A percentile compares a stretch with the other conserved stretches of the same genome.
Evolutionary conservation across 2,329 filamentous ascomycete species (phyloP).

Genomic region (Sporothrix globosa): DNA sequence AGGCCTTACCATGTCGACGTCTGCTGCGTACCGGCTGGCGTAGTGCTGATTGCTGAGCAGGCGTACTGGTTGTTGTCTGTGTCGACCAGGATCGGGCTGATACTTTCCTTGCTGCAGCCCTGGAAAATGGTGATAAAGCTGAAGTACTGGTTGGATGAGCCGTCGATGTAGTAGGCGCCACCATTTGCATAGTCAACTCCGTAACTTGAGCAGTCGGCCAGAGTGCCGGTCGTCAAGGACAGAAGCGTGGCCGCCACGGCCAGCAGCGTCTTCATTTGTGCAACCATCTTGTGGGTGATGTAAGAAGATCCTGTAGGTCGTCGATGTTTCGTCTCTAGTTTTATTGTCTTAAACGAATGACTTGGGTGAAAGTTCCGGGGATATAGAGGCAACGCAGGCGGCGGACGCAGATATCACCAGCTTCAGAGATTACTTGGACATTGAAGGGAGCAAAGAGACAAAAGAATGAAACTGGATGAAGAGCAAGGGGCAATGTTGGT

Average conservation of each 20-base stretch:
- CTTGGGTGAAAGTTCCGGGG: neutral
- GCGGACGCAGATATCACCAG: neutral
- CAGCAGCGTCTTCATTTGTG: slow-evolving; percentile 35
- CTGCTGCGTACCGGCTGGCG: slow-evolving; percentile 43
- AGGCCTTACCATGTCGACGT: slow-evolving; percentile 46
- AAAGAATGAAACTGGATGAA: neutral
- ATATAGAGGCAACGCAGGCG: neutral
- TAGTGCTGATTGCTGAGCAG: slow-evolving; percentile 45
- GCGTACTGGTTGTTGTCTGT: slow-evolving; percentile 44
- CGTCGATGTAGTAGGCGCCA: slow-evolving; percentile 47
- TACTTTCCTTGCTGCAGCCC: slow-evolving; percentile 44
- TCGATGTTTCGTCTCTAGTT: neutral
- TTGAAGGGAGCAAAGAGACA: neutral
- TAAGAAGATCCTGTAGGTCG: too few relatives aligned
- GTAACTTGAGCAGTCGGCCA: slow-evolving; percentile 44
- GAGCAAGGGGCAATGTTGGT: slow-evolving; percentile 10
- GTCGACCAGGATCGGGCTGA: slow-evolving; percentile 45
- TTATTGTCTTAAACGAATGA: slow-evolving; percentile 1
- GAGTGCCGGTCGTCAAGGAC: slow-evolving; percentile 33
- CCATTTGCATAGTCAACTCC: slow-evolving; percentile 48
- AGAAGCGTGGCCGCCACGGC: slow-evolving; percentile 37
- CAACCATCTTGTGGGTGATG: slow-evolving; percentile 34
- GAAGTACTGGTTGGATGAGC: slow-evolving; percentile 46
- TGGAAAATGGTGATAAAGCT: slow-evolving; percentile 47
- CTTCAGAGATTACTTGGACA: neutral